These are phyloP conservation scores for Xylariaceae sp. DNA, from an alignment of 2,329 filamentous ascomycete species.

Conservation along the genomic window DNA sequence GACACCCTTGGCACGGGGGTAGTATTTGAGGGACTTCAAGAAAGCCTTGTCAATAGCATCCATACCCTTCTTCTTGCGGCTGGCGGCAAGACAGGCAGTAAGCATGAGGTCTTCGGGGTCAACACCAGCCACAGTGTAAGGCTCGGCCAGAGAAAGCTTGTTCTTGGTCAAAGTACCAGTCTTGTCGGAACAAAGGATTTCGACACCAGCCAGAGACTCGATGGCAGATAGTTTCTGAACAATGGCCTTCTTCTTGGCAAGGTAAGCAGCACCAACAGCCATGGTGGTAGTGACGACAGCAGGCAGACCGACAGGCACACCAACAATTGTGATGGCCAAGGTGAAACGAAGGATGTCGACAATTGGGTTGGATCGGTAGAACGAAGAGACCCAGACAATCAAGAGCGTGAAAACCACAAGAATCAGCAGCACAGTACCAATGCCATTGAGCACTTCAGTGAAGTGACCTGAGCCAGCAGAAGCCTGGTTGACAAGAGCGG, in stretches of 20 bases:
- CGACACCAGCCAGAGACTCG: constrained; percentile 87
- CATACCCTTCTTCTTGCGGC: constrained; percentile 93
- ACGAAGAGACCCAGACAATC: constrained; percentile 82
- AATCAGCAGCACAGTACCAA: constrained; percentile 78
- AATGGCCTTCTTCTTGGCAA: constrained; percentile 90
- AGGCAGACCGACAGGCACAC: constrained; percentile 90
- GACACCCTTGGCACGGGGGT: constrained; percentile 78
- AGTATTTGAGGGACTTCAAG: constrained; percentile 80
- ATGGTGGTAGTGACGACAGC: constrained; percentile 94
- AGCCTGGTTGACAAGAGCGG: constrained; percentile 80
- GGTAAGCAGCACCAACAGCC: constrained; percentile 89
- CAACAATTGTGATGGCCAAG: constrained; percentile 86
- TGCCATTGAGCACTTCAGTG: constrained; percentile 86
- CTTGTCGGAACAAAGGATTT: constrained; percentile 95
- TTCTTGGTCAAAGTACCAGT: constrained; percentile 93
- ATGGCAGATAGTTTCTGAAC: constrained; percentile 92
- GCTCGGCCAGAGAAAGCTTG: constrained; percentile 85
- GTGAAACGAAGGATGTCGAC: constrained; percentile 82
- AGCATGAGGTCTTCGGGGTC: constrained; percentile 89
- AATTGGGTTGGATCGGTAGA: constrained; percentile 84
- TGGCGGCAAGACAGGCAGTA: constrained; percentile 86
- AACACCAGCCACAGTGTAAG: constrained; percentile 80
- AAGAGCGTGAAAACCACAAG: constrained; percentile 81
- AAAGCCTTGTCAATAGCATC: constrained; percentile 96
- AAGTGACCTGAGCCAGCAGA: constrained; percentile 79